Evolutionary conservation across 495 filamentous ascomycete genomes (phyloP).

Genomic region (Viridothelium virens): DNA sequence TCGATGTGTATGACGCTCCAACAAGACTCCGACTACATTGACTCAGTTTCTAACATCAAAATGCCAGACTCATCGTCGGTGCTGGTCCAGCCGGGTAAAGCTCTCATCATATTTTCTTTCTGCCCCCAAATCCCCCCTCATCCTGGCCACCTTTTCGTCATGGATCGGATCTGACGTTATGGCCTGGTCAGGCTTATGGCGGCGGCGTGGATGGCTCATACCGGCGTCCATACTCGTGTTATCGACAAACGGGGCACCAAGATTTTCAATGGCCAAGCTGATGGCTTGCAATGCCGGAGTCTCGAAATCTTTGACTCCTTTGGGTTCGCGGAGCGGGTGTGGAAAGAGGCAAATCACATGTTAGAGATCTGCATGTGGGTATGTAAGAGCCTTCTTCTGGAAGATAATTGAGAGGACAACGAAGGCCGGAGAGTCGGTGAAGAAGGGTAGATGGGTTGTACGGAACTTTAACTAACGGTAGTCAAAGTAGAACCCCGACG

Average conservation of each 20-base stretch:
- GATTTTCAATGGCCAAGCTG: constrained; percentile 52
- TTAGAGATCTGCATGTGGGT: constrained; percentile 37
- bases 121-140: background rate
- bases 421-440: background rate
- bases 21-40: background rate
- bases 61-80: constrained; percentile 47
- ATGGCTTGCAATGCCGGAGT: constrained; percentile 52
- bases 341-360: constrained; percentile 53
- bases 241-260: constrained; percentile 53
- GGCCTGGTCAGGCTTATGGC: constrained; percentile 44
- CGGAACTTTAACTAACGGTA: background rate
- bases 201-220: constrained; percentile 55
- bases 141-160: background rate
- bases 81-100: constrained; percentile 53
- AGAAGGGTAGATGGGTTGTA: background rate
- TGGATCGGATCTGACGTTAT: background rate
- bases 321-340: constrained; percentile 52
- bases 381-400: background rate
- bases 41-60: background rate
- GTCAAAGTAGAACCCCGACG: constrained; percentile 33
- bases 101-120: background rate
- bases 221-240: constrained; percentile 51
- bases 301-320: constrained; percentile 62
- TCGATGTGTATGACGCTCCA: constrained; percentile 22
- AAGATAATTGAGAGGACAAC: background rate